These are phyloP conservation scores for Lasiodiplodia hormozganensis DNA, from an alignment of 2,329 filamentous ascomycete genomes.

Conservation along the genomic window DNA sequence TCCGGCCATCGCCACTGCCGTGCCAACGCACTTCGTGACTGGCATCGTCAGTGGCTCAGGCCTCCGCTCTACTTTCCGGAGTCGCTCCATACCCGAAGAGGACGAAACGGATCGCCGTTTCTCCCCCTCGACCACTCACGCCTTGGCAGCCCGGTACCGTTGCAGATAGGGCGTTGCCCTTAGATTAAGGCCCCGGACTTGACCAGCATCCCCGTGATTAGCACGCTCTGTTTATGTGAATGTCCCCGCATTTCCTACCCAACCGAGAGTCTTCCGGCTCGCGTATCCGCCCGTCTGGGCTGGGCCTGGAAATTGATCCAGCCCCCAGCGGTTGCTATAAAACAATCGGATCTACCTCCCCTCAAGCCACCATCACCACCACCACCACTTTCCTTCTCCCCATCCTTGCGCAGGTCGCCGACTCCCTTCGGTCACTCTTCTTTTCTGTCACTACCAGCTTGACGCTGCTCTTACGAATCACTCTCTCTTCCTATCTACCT, in stretches of 20 bases:
- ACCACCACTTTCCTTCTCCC: neutral
- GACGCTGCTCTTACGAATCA: slow-evolving; percentile 9
- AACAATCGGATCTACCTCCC: neutral
- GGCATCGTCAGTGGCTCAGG: neutral
- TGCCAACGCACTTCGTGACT: neutral
- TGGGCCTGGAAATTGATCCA: slow-evolving; percentile 13
- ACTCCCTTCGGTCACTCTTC: slow-evolving; percentile 13
- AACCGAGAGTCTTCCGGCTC: neutral
- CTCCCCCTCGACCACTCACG: neutral
- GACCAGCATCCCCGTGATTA: slow-evolving; percentile 21
- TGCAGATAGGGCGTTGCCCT: neutral
- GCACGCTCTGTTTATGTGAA: neutral
- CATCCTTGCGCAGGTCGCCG: slow-evolving; percentile 9
- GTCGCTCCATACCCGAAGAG: slow-evolving; percentile 7
- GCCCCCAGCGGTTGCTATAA: neutral
- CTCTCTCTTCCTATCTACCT: neutral
- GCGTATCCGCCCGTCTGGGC: slow-evolving; percentile 6
- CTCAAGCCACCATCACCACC: slow-evolving; percentile 2
- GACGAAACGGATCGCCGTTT: slow-evolving; percentile 18
- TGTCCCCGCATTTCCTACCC: slow-evolving; percentile 10
- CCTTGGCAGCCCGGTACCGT: neutral
- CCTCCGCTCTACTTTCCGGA: slow-evolving; percentile 11
- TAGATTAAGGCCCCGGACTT: slow-evolving; percentile 6
- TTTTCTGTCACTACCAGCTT: slow-evolving; percentile 6
- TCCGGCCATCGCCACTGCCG: neutral